Evolutionary conservation across 2,329 filamentous ascomycete species (phyloP).

Genomic region (Xylariales sp.): DNA sequence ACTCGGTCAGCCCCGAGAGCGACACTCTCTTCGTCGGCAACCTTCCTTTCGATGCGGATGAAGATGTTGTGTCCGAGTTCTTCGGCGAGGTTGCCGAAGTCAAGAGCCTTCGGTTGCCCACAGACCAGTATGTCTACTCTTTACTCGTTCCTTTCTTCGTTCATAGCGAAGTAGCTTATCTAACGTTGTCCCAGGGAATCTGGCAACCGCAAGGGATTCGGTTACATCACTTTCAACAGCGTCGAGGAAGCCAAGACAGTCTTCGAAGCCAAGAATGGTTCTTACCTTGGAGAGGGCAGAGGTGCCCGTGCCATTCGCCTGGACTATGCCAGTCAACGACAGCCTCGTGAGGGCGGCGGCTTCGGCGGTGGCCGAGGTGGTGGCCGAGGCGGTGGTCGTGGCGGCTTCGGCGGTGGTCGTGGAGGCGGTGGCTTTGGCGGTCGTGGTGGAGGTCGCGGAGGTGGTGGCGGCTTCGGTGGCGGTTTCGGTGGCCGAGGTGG

Average conservation of each 20-base stretch:
- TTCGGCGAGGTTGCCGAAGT: conserved; percentile 69
- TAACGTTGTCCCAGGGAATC: conserved; percentile 54
- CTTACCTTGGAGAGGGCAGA: conserved; percentile 58
- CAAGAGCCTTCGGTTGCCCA: conserved; percentile 80
- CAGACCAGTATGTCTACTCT: conserved; percentile 60
- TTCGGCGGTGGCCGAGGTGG: conserved; percentile 47
- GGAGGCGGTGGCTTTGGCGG: conserved; percentile 44
- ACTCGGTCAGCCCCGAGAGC: conserved; percentile 72
- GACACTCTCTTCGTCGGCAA: conserved; percentile 92
- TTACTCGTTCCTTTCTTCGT: neutral
- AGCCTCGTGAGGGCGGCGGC: conserved; percentile 51
- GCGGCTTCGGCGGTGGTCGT: conserved; percentile 39
- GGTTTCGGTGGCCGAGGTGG: conserved; percentile 36
- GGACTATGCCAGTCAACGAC: conserved; percentile 71
- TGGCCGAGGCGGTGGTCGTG: conserved; percentile 46
- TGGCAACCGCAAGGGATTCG: conserved; percentile 85
- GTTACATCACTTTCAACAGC: conserved; percentile 79
- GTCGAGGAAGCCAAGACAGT: conserved; percentile 78
- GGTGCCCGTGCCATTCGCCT: conserved; percentile 72
- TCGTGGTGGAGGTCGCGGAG: conserved; percentile 45
- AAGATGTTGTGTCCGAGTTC: conserved; percentile 68
- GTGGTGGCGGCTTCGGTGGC: conserved; percentile 48
- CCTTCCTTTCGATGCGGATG: conserved; percentile 76
- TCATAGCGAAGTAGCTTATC: conserved; percentile 10
- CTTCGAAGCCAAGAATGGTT: conserved; percentile 65